Conservation (phyloP, 129 eudicot genomes). For the Solidago caesia region DNA sequence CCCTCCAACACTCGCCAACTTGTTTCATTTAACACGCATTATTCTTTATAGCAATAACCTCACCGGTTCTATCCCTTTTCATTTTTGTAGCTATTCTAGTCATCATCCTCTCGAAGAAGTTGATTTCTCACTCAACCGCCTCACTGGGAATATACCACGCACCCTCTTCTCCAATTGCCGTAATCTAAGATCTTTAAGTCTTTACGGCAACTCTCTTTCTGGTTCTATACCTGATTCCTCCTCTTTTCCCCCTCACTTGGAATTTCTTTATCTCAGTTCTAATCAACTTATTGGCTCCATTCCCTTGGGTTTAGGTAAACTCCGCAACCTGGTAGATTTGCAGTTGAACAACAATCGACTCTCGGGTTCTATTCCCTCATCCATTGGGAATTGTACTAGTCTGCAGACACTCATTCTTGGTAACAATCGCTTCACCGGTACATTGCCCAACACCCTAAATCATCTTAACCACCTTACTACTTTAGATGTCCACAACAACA, state of each 20-base stretch:
- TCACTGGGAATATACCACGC: conserved; percentile 55
- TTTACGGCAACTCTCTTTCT: conserved; percentile 43
- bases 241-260: conserved; percentile 39
- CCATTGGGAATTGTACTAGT: conserved; percentile 56
- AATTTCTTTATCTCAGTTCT: conserved; percentile 43
- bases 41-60: conserved; percentile 36
- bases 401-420: conserved; percentile 48
- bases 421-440: conserved; percentile 49
- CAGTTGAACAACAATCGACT: conserved; percentile 46
- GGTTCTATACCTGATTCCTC: conserved; percentile 52
- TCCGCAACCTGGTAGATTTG: conserved; percentile 32
- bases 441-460: conserved; percentile 48
- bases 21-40: conserved; percentile 31
- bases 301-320: conserved; percentile 49
- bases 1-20: conserved; percentile 44
- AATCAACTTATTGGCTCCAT: conserved; percentile 61
- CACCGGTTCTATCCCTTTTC: conserved; percentile 52
- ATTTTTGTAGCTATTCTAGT: conserved; percentile 49
- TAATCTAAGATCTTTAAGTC: conserved; percentile 27
- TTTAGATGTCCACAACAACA: conserved; percentile 51
- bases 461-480: conserved; percentile 42
- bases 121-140: conserved; percentile 43
- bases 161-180: conserved; percentile 39
- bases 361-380: conserved; percentile 55
- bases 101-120: conserved; percentile 41